Base-by-base conservation (phyloP, 768 basidiomycete genomes). In the Podaxis carcinomalis region DNA sequence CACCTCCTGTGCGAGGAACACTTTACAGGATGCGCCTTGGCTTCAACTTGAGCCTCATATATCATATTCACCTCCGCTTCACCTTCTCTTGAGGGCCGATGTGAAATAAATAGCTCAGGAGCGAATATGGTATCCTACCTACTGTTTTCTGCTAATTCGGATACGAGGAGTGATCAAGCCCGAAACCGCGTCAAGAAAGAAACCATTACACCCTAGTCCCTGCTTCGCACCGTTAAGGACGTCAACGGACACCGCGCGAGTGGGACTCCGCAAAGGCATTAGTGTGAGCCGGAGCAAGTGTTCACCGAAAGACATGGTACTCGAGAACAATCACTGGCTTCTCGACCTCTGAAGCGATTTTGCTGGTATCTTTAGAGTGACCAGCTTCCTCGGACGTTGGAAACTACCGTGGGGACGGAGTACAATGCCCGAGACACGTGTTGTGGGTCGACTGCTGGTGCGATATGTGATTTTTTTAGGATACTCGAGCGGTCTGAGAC, bases 341-440 rank as follows among this genome's bases (percentile, higher is more conserved):
- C 54, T 44, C n/a, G 21, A 52, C 4, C 14, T 32, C n/a, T 32
- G 27, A 52, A 52, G 11, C 36, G 11, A 14, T n/a, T 56, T 25
- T 5, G 19, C 23, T 27, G 36, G 14, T 28, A 56, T 56, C 40
- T 56, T 16, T 44, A 7, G n/a, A 7, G 13, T 40, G 23, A 11
- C 27, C 32, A 57, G 11, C 56, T 11, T 6, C 46, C 46, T 51
- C 57, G 57, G 57, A 40, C n/a, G 16, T 47, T 35, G 49, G 16
- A 51, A 39, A 23, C 9, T 23, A 58, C 57, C 57, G 57, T 28
- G 50, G 47, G 46, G 13, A 39, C 57, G 56, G 56, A 56, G 44
- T 32, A 19, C 21, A 16, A 4, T 6, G 47, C 47, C 36, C 36
- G 5, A 36, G 35, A 37, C 47, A 58, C 57, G 49, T 51, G 57